Evolutionary conservation across 208 protist genomes (phyloP), one percentile per base, ranked within the genome.

Genomic region (Crithidia fasciculata): DNA sequence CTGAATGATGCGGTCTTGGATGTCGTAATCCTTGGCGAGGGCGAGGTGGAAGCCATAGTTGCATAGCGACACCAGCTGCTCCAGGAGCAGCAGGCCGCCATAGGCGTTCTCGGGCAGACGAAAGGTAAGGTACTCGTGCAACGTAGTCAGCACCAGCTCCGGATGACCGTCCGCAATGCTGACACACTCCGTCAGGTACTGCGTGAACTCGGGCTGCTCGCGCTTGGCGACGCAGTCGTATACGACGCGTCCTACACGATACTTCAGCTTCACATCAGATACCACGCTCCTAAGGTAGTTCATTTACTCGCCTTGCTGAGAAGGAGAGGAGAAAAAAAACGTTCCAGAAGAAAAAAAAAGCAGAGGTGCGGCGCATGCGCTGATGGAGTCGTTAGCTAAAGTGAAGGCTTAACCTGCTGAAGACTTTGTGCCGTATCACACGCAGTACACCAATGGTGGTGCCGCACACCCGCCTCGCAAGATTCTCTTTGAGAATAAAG

Each of bases 21-120:
- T 66, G 16, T 60, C 50, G 44, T 52, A 68, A 54, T 90, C 76
- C 43, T 57, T 71, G 3, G 92, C 88, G 58, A 97, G 81, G 10
- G 87, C 82, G 7, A 82, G 41, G 77, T 97, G 92, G 67, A 97
- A 94, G 47, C 47, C 67, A 60, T 86, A 94, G 69, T 84, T 93
- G 74, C 92, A 93, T 16, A 85, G 71, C 10, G 77, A 71, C 9
- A 97, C 92, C 10, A 97, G 63, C 60, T 84, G 78, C 81, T 97
- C 90, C 5, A 97, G 81, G 44, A 97, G 77, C 15, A 77, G 62
- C 37, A 97, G 69, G 40, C 82, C 84, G 8, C 69, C 76, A 36
- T 87, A 84, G n/a, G 81, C 64, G 6, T 58, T 80, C 16, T 83
- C 74, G 0, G 83, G 54, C 45, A 87, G 66, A 13, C 57, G 69